Evolutionary conservation across 495 filamentous ascomycete species (phyloP), one percentile per base, ranked within the genome.

Genomic region (Gamarada debralockiae): DNA sequence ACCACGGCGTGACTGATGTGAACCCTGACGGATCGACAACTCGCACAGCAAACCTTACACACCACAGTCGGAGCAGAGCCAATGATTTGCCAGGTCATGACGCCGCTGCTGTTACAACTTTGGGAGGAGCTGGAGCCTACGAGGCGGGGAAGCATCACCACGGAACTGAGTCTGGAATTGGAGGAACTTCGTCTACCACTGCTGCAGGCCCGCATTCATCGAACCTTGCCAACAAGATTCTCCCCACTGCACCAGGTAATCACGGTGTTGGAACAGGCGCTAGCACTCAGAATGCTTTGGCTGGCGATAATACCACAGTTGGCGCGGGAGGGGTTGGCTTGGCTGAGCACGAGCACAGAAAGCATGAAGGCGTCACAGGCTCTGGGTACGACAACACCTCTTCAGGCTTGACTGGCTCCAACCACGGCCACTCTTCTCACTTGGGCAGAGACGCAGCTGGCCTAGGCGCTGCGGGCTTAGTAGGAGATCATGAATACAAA

Each of bases 181-280:
- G 31, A 40, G 17, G 27, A 9, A 22, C 39, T 20, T 37, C 50
- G 15, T 22, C n/a, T 15, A 46, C 40, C 9, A 50, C 48, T 3
- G 74, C 60, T n/a, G 56, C 67, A 34, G 76, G 76, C 3, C 73
- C 78, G 5, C 80, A 82, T 67, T 59, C 58, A 47, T 79, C 72
- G 45, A 71, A 76, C 58, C 20, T 81, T 13, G 68, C 76, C 43
- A 85, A 85, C 68, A 79, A 79, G 59, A 52, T 29, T 15, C n/a
- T 9, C 27, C 13, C 34, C 31, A 38, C 15, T 13, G 24, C 38
- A 5, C 27, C 27, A 29, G 27, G 27, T 9, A 29, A 29, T 10
- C 27, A 29, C 27, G 48, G 37, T 14, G 17, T 21, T 17, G n/a
- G 3, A 8, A 40, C 37, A 3, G 20, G 20, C 6, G 20, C 37